phyloP scores from a whole-genome alignment of 306 rosid species.

The Pyrus bretschneideri region DNA sequence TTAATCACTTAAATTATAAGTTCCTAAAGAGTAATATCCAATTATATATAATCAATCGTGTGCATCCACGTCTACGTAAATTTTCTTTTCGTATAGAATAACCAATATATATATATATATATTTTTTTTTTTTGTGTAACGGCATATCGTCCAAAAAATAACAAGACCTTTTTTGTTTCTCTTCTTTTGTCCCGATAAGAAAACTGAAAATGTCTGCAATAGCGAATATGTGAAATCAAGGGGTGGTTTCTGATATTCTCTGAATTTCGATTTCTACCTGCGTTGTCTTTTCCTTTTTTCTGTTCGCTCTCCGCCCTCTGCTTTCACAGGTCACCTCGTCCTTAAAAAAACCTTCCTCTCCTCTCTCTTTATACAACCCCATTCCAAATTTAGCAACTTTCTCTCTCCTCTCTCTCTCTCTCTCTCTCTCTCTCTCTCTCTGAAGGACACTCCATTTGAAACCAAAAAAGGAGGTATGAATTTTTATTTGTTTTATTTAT shows the following conservation, averaged over 20 bases:
- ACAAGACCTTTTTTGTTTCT: no score
- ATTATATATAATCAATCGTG: no score
- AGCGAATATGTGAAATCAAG: background rate
- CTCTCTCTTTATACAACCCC: conserved; percentile 5
- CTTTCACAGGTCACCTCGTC: background rate
- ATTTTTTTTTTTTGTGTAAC: no score
- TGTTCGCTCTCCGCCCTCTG: background rate
- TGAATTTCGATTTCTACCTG: background rate
- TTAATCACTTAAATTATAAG: no score
- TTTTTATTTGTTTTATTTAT: background rate
- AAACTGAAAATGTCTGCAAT: background rate
- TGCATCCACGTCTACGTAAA: no score
- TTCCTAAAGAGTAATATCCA: rapidly evolving
- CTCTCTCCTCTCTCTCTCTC: background rate
- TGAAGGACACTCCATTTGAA: conserved; percentile 11
- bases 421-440: background rate
- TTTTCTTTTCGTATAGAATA: no score
- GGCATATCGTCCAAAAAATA: no score
- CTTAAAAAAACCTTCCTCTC: background rate
- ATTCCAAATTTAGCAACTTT: conserved; percentile 38
- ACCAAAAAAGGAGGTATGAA: conserved; percentile 18
- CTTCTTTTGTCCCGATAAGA: background rate
- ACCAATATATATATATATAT: no score
- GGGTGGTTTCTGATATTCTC: background rate
- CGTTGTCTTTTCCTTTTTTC: background rate